Percentiles rank a stretch among this genome's conserved stretches.
phyloP scores from a whole-genome alignment of 441 rosid species.

The Macaranga tanarius region DNA sequence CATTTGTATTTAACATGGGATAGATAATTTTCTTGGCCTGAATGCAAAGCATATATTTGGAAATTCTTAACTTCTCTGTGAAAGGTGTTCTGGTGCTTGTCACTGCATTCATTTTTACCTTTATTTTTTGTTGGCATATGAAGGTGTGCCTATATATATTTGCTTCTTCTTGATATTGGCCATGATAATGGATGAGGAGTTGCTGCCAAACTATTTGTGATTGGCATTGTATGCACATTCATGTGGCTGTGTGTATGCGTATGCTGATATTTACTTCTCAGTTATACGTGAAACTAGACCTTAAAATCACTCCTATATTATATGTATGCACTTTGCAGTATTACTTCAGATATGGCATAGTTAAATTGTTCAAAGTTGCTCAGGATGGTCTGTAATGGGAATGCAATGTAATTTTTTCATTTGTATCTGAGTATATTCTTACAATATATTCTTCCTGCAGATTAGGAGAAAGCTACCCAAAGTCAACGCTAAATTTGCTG shows the following conservation, averaged over 20 bases:
- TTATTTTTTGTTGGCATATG: not conserved
- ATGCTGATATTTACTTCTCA: not conserved
- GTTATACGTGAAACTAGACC: not conserved
- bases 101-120: not conserved
- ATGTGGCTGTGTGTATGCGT: not conserved
- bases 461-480: conserved; percentile 60
- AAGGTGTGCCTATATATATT: not conserved
- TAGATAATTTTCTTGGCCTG: not conserved
- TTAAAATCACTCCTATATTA: not conserved
- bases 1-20: not conserved
- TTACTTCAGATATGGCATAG: not conserved
- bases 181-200: not conserved
- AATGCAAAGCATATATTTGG: not conserved
- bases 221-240: not conserved
- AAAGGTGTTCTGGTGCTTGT: not conserved
- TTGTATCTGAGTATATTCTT: not conserved
- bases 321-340: not conserved
- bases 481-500: conserved; percentile 68
- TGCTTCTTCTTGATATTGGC: not conserved
- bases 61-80: not conserved
- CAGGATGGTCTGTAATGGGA: not conserved
- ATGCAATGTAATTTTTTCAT: not conserved
- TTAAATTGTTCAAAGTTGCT: not conserved
- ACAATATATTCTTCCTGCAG: conserved; percentile 43
- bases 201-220: not conserved